A percentile compares a stretch with the other conserved stretches of the same genome.
Evolutionary conservation across 169 alveolate species (phyloP).

Genomic region (Eimeria zaria): DNA sequence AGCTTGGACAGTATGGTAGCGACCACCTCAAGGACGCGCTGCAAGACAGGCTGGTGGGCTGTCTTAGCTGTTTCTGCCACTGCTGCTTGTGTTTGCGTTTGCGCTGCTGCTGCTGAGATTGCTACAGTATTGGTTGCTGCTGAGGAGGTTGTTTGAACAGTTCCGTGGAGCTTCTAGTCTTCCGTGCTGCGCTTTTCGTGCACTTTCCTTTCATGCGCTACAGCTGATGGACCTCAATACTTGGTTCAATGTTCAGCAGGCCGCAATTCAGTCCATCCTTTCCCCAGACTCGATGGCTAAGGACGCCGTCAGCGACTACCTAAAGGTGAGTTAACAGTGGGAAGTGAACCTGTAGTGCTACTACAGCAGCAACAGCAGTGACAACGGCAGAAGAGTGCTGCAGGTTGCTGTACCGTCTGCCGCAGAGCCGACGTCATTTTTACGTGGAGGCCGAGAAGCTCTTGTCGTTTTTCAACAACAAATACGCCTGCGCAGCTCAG

Average conservation of each 20-base stretch:
- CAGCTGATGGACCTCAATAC: slow-evolving; percentile 56
- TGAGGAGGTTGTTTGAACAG: neutral
- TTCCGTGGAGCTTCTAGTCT: neutral
- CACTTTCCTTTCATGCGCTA: neutral
- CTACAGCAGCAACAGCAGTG: neutral
- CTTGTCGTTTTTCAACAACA: slow-evolving; percentile 52
- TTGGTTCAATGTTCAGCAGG: slow-evolving; percentile 62
- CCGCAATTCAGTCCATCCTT: slow-evolving; percentile 49
- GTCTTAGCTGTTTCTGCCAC: neutral
- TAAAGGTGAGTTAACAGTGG: slow-evolving; percentile 24
- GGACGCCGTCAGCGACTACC: slow-evolving; percentile 60
- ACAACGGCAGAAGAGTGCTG: neutral
- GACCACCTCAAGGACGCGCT: slow-evolving; percentile 63
- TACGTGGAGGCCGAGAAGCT: slow-evolving; percentile 60
- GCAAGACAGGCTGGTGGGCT: slow-evolving; percentile 54
- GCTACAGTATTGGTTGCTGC: neutral
- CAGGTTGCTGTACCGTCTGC: neutral
- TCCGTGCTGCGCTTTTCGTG: neutral
- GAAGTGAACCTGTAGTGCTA: neutral
- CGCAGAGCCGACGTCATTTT: slow-evolving; percentile 72
- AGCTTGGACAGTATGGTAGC: slow-evolving; percentile 49
- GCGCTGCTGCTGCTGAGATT: neutral
- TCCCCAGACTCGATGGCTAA: slow-evolving; percentile 61
- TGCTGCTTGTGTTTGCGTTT: neutral
- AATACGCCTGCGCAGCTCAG: neutral